Conservation (phyloP, 2,329 filamentous ascomycete genomes). For the Hypoxylon sp. region DNA sequence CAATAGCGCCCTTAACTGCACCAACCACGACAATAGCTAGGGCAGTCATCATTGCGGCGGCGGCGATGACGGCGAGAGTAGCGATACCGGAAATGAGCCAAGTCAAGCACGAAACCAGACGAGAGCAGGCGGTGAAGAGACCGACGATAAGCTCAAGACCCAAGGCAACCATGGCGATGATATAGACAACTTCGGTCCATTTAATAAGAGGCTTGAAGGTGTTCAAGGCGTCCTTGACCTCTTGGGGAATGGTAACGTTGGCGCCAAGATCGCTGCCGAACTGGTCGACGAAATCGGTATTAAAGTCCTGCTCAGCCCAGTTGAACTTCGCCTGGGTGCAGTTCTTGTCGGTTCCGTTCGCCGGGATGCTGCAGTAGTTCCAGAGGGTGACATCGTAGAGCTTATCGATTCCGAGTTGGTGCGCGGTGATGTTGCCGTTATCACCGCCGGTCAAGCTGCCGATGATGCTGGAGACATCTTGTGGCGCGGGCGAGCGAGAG, state of each 20-base stretch:
- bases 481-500: constrained; percentile 33
- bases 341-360: constrained; percentile 68
- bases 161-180: constrained; percentile 79
- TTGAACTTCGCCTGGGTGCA: constrained; percentile 81
- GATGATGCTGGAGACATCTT: constrained; percentile 31
- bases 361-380: constrained; percentile 82
- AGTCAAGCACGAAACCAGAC: constrained; percentile 84
- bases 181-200: constrained; percentile 88
- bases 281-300: constrained; percentile 58
- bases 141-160: constrained; percentile 81
- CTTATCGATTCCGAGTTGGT: constrained; percentile 75
- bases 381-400: constrained; percentile 87
- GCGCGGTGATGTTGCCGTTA: constrained; percentile 67
- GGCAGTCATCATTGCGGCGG: constrained; percentile 81
- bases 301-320: constrained; percentile 82
- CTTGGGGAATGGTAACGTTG: constrained; percentile 76
- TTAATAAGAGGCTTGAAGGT: constrained; percentile 81
- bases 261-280: constrained; percentile 62
- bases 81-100: constrained; percentile 81
- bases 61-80: constrained; percentile 67
- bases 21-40: constrained; percentile 79
- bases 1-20: constrained; percentile 75
- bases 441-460: constrained; percentile 54
- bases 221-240: constrained; percentile 76
- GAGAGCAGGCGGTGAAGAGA: constrained; percentile 85